A percentile compares a stretch with the other conserved stretches of the same genome.
These are phyloP conservation scores for Stephanodiscus triporus DNA, from an alignment of 108 stramenopile species.

Conservation along the genomic window DNA sequence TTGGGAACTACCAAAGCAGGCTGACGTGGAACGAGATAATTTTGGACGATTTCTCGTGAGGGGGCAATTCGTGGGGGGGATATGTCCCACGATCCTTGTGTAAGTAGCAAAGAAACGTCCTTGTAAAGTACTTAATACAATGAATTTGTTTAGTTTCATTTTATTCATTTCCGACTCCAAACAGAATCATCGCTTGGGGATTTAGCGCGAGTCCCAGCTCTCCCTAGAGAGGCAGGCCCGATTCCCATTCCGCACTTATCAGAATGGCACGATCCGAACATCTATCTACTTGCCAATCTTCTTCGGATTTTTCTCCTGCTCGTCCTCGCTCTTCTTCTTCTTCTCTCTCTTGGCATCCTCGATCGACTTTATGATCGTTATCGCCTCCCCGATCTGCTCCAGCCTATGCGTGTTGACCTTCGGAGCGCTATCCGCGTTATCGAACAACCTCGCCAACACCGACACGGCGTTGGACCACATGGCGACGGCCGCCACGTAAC, in stretches of 20 bases:
- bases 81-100: too few species aligned
- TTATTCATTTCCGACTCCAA: neutral
- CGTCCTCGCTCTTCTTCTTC: slow-evolving; percentile 18
- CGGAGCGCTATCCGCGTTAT: slow-evolving; percentile 18
- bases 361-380: slow-evolving; percentile 43
- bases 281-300: neutral
- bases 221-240: neutral
- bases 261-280: neutral
- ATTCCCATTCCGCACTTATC: neutral
- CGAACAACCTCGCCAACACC: slow-evolving; percentile 45
- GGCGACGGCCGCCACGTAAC: slow-evolving; percentile 35
- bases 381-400: slow-evolving; percentile 41
- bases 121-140: too few species aligned
- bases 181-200: neutral
- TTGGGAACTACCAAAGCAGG: slow-evolving; percentile 23
- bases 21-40: slow-evolving; percentile 31
- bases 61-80: neutral
- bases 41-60: slow-evolving; percentile 47
- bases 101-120: too few species aligned
- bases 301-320: neutral
- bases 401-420: slow-evolving; percentile 44
- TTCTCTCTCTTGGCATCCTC: slow-evolving; percentile 52
- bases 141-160: too few species aligned
- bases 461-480: slow-evolving; percentile 51
- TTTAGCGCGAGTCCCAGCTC: neutral